A percentile compares a stretch with the other conserved stretches of the same genome.
Evolutionary conservation across 2,329 filamentous ascomycete genomes (phyloP).

Genomic region (Aspergillus thermomutatus): DNA sequence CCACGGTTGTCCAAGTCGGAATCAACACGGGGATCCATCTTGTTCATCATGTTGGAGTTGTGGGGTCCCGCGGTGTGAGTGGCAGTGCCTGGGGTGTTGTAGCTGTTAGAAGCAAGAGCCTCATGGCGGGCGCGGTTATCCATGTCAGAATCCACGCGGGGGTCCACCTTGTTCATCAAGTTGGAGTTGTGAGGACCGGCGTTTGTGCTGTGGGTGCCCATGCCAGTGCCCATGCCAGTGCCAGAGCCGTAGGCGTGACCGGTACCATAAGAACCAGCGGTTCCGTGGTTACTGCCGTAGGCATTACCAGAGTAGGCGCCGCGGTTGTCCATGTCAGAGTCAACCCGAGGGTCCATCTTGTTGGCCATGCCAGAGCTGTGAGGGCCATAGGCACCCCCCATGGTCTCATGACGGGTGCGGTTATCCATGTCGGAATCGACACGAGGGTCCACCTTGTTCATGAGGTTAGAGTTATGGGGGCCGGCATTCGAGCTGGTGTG

Average conservation of each 20-base stretch:
- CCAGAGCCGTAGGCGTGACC: constrained; percentile 6
- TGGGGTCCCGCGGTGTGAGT: constrained; percentile 14
- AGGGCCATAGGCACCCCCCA: constrained; percentile 31
- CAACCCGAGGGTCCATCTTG: constrained; percentile 47
- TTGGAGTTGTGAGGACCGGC: constrained; percentile 18
- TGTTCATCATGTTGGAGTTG: constrained; percentile 29
- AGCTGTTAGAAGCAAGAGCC: not conserved
- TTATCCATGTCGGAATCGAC: not conserved
- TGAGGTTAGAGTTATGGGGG: constrained; percentile 15
- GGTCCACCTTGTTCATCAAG: constrained; percentile 25
- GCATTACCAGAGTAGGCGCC: constrained; percentile 11
- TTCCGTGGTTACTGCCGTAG: constrained; percentile 11
- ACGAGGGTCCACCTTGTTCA: constrained; percentile 40
- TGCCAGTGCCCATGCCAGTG: constrained; percentile 6
- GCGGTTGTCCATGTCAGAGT: constrained; percentile 28
- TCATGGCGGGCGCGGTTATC: constrained; percentile 4
- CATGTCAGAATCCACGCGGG: constrained; percentile 20
- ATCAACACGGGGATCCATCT: constrained; percentile 30
- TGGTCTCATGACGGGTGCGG: constrained; percentile 7
- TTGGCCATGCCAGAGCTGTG: constrained; percentile 48
- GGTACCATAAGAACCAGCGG: constrained; percentile 7
- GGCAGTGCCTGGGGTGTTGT: not conserved
- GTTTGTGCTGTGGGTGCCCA: constrained; percentile 2
- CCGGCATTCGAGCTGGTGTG: constrained; percentile 5
- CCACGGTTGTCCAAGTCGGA: not conserved